Evolutionary conservation across 371 early-diverging fungal species (phyloP), one percentile per base, ranked within the genome.

Genomic region (Chytridiales sp.): DNA sequence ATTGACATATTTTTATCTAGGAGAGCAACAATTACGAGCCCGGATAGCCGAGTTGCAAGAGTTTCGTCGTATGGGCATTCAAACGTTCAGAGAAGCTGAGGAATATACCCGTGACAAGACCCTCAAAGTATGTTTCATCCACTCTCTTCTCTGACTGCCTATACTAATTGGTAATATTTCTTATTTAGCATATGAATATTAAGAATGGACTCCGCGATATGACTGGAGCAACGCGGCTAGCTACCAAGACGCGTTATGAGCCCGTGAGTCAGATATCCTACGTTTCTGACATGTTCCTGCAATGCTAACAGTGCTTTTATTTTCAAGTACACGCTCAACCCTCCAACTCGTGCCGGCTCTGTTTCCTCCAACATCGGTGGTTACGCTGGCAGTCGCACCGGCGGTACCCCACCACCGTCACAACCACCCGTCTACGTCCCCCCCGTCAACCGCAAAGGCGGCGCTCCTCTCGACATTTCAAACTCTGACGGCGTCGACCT

Each of bases 1-100:
- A 2, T 13, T 1, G 30, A 60, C 3, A 11, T 4, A 36, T 34
- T 27, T 34, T 26, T 31, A 0, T 43, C 24, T 35, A 83, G 84
- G 84, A 44, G 94, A 94, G 62, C 81, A 79, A 53, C 74, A 79
- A 21, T 70, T 91, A 31, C 83, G 91, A 22, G 81, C 85, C 39
- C 77, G 88, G 21, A 93, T 94, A 44, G 80, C 87, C n/a, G 83
- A 89, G 63, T 76, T 95, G 36, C 95, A 94, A 70, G 93, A 93
- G 68, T 94, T 86, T 80, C 83, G 94, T 31, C 81, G 88, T 62
- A 92, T 90, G 68, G 97, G 97, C 27, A 79, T 95, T 34, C 87
- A 87, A 6, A 84, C 88, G 0, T 66, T 85, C 3, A 75, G 74
- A n/a, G 88, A 91, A 35, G 92, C 88, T 0, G 79, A 80, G 19